Evolutionary conservation across 148 eudicot genomes (phyloP).

Genomic region (Nepenthes gracilis): DNA sequence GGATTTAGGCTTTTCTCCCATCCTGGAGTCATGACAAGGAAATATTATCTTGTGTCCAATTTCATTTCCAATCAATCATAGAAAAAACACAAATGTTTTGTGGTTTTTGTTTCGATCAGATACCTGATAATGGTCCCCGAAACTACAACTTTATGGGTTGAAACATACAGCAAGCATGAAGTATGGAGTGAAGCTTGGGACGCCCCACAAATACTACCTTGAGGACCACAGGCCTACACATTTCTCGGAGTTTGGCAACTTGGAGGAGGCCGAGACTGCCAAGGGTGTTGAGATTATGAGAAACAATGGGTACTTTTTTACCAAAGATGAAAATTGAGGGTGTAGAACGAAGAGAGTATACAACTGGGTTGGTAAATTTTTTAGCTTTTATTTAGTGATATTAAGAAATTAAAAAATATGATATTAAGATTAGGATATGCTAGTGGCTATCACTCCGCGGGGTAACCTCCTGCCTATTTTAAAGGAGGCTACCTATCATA

Average conservation of each 20-base stretch:
- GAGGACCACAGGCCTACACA: conserved; percentile 97
- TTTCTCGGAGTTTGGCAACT: conserved; percentile 77
- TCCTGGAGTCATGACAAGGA: no score
- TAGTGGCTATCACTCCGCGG: no score
- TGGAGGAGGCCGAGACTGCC: conserved; percentile 71
- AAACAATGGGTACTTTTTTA: conserved; percentile 10
- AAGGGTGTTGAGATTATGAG: conserved; percentile 68
- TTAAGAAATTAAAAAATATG: no score
- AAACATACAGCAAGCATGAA: conserved; percentile 79
- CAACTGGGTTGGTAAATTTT: no score
- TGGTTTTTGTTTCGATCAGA: conserved; percentile 18
- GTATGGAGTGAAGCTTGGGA: conserved; percentile 84
- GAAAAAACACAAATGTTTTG: neutral
- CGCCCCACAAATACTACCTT: conserved; percentile 83
- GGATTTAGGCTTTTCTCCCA: no score
- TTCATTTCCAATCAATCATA: neutral
- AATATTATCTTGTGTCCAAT: conserved; percentile 16
- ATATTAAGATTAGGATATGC: no score
- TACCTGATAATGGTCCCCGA: conserved; percentile 93
- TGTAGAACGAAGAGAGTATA: no score
- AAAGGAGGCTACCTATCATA: no score
- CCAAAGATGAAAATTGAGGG: no score
- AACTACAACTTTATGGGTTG: conserved; percentile 99
- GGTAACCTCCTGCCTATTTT: no score
- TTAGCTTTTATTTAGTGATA: no score